Evolutionary conservation across 2,329 filamentous ascomycete genomes (phyloP), one percentile per base, ranked within the genome.

Genomic region (Colletotrichum ledebouriae): DNA sequence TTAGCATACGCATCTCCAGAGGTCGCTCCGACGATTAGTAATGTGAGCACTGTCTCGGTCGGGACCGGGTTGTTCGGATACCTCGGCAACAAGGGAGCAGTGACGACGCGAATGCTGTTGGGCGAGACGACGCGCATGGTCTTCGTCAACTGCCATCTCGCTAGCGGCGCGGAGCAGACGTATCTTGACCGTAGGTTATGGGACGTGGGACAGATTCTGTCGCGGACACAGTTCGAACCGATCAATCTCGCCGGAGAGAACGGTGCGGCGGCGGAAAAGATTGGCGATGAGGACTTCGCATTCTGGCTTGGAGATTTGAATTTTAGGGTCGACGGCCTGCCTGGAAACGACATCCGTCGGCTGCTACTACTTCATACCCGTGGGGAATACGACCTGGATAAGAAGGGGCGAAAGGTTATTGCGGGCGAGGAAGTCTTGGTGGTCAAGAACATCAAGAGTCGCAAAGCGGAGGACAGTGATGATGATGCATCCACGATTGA

Each of bases 271-370:
- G 82, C 85, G 0, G 89, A 92, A 59, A 87, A 84, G 41, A 90
- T 99, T 71, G 94, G 93, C 1, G 92, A 97, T 44, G 95, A 97
- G 72, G 96, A 99, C 75, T 94, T 98, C 80, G 89, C 90, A 0
- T 98, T 99, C 75, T 98, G 95, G 94, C 93, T 97, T 75, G 96
- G 96, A 6, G 96, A 99, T 78, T 84, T 99, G 47, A 99, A 99
- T 77, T 99, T 98, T 76, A 89, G 96, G 37, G 85, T 99, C 0
- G 93, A 97, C 58, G 93, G 91, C 50, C 87, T 98, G 56, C 93
- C 95, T 0, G 94, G 94, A 1, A 92, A 96, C 42, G 96, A 99
- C 76, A 96, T 99, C 53, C 88, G 95, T 37, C 88, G 92, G 55
- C 82, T 98, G 6, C 84, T 99, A 42, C 92, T 91, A 75, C 85